Conservation (phyloP, 179 eudicot species). For the Spergularia azorica region DNA sequence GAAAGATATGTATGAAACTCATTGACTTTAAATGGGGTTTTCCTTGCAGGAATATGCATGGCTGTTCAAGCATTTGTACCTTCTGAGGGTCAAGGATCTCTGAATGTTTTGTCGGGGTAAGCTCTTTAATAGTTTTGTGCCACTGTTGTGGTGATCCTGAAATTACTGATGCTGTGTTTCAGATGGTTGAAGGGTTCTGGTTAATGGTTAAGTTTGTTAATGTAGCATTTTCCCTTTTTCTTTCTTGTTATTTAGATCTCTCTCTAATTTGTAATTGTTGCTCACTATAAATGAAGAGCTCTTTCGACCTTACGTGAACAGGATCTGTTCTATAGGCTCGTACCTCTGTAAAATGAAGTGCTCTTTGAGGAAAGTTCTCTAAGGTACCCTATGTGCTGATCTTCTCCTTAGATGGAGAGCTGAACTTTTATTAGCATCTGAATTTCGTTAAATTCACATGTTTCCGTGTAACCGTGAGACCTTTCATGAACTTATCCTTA, state of each 20-base stretch:
- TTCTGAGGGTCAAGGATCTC: constrained; percentile 57
- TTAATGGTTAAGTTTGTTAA: neutral
- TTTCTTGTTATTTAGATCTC: neutral
- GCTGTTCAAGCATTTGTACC: constrained; percentile 87
- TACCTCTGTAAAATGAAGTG: neutral
- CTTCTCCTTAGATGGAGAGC: too few species aligned
- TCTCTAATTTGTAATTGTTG: neutral
- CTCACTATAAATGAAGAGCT: neutral
- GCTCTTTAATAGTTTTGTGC: constrained; percentile 7
- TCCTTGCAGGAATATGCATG: constrained; percentile 79
- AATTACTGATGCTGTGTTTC: neutral
- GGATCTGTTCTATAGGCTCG: too few species aligned
- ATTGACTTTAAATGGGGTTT: constrained; percentile 16
- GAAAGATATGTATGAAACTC: neutral
- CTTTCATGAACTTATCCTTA: too few species aligned
- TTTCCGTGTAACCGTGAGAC: too few species aligned
- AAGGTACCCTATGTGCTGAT: too few species aligned
- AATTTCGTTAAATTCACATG: too few species aligned
- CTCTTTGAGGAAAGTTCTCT: neutral
- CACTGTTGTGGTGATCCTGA: neutral
- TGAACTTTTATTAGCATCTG: too few species aligned
- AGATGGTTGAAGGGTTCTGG: neutral
- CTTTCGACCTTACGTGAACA: too few species aligned
- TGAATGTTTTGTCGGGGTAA: constrained; percentile 74
- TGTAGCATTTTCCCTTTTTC: neutral